Percentiles rank a stretch among this genome's conserved stretches.
Evolutionary conservation across 805 yeast species (phyloP).

Genomic region (Cyberlindnera mycetangii): DNA sequence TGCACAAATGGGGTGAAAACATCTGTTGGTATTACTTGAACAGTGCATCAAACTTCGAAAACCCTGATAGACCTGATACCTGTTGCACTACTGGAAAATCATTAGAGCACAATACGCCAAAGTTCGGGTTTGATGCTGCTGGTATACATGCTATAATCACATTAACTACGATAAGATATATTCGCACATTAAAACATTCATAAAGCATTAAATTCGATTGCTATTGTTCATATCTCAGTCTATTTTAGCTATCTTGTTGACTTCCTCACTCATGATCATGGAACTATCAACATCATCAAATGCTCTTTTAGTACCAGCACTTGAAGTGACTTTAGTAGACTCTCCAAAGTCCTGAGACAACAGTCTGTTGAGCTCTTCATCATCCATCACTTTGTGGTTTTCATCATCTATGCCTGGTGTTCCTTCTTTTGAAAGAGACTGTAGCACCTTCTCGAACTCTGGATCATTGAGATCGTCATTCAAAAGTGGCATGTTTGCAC

Average conservation of each 20-base stretch:
- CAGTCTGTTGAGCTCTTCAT: slow-evolving; percentile 27
- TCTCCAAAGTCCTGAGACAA: slow-evolving; percentile 21
- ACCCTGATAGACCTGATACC: no score
- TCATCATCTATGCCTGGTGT: slow-evolving; percentile 26
- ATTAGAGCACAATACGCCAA: no score
- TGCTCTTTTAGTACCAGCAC: slow-evolving; percentile 6
- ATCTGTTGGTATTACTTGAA: no score
- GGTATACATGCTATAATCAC: no score
- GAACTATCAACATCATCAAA: slow-evolving; percentile 14
- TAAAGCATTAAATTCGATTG: not conserved
- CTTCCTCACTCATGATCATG: not conserved
- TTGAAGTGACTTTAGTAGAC: not conserved
- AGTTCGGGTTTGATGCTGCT: no score
- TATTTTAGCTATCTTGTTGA: slow-evolving; percentile 33
- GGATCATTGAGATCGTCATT: slow-evolving; percentile 22
- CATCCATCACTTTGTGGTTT: slow-evolving; percentile 18
- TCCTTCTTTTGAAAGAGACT: slow-evolving; percentile 26
- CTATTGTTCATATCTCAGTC: slow-evolving; percentile 4
- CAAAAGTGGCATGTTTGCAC: slow-evolving; percentile 4
- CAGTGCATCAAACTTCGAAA: no score
- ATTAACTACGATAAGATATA: not conserved
- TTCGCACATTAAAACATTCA: not conserved
- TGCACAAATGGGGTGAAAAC: no score
- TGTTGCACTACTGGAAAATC: no score
- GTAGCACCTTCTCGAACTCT: slow-evolving; percentile 27